Percentiles rank a stretch among this genome's conserved stretches.
Conservation (phyloP, 768 basidiomycete species). For the Leccinum incarnatum region DNA sequence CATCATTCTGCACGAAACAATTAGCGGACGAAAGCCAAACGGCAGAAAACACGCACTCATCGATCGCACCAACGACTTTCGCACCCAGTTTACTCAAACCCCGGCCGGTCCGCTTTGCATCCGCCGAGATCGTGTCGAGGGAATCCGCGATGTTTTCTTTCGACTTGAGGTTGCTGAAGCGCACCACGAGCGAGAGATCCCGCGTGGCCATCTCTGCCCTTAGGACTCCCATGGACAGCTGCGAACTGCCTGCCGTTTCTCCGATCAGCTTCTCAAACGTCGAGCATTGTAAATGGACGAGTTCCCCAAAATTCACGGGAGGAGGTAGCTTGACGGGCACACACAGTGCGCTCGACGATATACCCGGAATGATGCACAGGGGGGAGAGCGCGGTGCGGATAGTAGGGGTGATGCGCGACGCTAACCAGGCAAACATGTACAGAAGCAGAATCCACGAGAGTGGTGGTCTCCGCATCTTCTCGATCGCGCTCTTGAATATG, state of each 20-base stretch:
- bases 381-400: slow-evolving; percentile 51
- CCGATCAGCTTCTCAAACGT: slow-evolving; percentile 63
- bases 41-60: slow-evolving; percentile 48
- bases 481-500: slow-evolving; percentile 45
- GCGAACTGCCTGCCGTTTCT: slow-evolving; percentile 55
- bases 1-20: slow-evolving; percentile 48
- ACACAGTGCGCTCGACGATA: slow-evolving; percentile 51
- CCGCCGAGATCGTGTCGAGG: slow-evolving; percentile 53
- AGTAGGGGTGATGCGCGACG: slow-evolving; percentile 39
- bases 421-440: slow-evolving; percentile 47
- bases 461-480: slow-evolving; percentile 50
- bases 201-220: slow-evolving; percentile 75
- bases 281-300: slow-evolving; percentile 58
- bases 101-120: slow-evolving; percentile 59
- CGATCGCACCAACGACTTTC: slow-evolving; percentile 71
- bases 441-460: slow-evolving; percentile 52
- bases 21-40: slow-evolving; percentile 1
- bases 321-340: slow-evolving; percentile 22
- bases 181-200: slow-evolving; percentile 63
- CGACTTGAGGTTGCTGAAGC: slow-evolving; percentile 58
- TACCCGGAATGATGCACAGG: slow-evolving; percentile 58
- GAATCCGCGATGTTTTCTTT: slow-evolving; percentile 54
- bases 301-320: slow-evolving; percentile 55
- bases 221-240: slow-evolving; percentile 65
- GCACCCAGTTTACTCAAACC: slow-evolving; percentile 62